Conservation (phyloP, 768 basidiomycete genomes). For the Scleroderma bovista region DNA sequence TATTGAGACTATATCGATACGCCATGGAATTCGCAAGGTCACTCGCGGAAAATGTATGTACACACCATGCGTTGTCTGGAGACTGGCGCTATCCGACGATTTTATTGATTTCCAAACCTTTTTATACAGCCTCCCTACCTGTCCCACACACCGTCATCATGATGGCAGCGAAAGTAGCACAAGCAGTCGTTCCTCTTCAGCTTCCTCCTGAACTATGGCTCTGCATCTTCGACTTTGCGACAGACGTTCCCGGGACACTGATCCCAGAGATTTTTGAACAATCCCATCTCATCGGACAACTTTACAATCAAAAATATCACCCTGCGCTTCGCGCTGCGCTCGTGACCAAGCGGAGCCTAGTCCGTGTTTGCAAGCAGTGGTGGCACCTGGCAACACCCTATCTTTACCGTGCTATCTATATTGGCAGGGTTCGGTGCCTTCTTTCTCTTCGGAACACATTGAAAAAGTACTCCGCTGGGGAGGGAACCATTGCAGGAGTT, state of each 20-base stretch:
- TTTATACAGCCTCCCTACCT: too few species aligned
- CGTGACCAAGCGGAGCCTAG: constrained; percentile 21
- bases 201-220: constrained; percentile 23
- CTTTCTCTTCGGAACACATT: constrained; percentile 14
- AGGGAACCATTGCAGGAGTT: constrained; percentile 6
- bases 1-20: too few species aligned
- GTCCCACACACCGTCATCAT: not conserved
- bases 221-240: constrained; percentile 18
- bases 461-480: constrained; percentile 5
- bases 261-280: constrained; percentile 20
- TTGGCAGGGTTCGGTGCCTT: constrained; percentile 14
- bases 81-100: too few species aligned
- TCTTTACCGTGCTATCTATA: constrained; percentile 21
- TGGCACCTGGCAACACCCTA: constrained; percentile 18
- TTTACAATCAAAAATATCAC: constrained; percentile 3
- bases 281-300: constrained; percentile 6
- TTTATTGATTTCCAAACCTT: too few species aligned
- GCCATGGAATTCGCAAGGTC: too few species aligned
- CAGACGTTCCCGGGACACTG: constrained; percentile 14
- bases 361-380: constrained; percentile 27
- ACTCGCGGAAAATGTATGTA: too few species aligned
- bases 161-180: not conserved
- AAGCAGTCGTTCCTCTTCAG: not conserved
- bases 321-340: constrained; percentile 12
- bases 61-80: too few species aligned